A percentile compares a stretch with the other conserved stretches of the same genome.
Evolutionary conservation across 2,329 filamentous ascomycete species (phyloP).

Genomic region (Cryphonectria radicalis): DNA sequence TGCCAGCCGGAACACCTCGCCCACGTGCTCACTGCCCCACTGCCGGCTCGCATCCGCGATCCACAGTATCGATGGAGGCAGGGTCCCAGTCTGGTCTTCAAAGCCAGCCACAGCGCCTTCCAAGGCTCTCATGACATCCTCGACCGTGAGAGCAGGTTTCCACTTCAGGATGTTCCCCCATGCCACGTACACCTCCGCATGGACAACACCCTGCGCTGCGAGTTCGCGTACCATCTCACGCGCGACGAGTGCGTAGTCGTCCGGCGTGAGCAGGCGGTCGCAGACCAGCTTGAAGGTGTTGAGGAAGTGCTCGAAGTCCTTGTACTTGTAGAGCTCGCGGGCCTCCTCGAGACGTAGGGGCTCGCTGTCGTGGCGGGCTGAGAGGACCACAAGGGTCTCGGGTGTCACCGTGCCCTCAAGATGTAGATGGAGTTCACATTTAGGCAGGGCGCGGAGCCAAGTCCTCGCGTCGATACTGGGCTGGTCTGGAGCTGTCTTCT

Average conservation of each 20-base stretch:
- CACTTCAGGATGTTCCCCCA: conserved; percentile 30
- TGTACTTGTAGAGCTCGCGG: conserved; percentile 29
- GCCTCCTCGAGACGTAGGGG: conserved; percentile 28
- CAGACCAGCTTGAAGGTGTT: conserved; percentile 27
- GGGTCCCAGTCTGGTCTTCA: background rate
- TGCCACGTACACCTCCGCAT: conserved; percentile 30
- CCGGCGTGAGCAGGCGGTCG: conserved; percentile 26
- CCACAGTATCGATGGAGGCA: conserved; percentile 24
- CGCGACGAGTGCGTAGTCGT: conserved; percentile 28
- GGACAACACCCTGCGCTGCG: conserved; percentile 25
- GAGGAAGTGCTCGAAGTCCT: conserved; percentile 29
- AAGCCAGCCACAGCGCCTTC: conserved; percentile 20
- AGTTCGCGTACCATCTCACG: conserved; percentile 28
- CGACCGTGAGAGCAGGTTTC: conserved; percentile 27
- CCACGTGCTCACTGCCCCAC: conserved; percentile 24
- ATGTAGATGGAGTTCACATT: conserved; percentile 30
- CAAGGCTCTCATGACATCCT: conserved; percentile 28
- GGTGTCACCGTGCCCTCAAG: conserved; percentile 30
- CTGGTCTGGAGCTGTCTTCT: background rate
- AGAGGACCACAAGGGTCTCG: conserved; percentile 29
- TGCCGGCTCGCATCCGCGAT: conserved; percentile 28
- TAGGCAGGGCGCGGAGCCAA: conserved; percentile 28
- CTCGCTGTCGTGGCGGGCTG: conserved; percentile 26
- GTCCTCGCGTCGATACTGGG: background rate
- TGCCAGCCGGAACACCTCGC: conserved; percentile 25